Conservation (phyloP, 2,329 filamentous ascomycete genomes). For the Fusarium protoensiforme region DNA sequence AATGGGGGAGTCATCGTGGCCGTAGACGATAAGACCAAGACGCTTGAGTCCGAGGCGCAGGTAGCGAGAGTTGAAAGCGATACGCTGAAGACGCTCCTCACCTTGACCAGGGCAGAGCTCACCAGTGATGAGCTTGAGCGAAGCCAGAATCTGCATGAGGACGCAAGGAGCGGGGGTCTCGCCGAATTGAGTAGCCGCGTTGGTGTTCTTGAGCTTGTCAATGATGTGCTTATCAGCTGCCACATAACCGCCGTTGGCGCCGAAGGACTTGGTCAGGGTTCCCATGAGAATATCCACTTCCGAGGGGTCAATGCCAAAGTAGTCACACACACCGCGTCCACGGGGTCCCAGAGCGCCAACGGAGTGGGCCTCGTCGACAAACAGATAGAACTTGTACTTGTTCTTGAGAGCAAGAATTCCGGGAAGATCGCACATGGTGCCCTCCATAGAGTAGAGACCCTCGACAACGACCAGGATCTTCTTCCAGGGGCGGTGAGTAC, state of each 20-base stretch:
- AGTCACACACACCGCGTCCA: conserved; percentile 95
- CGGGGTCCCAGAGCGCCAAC: conserved; percentile 90
- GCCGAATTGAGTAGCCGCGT: conserved; percentile 86
- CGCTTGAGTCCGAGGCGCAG: conserved; percentile 97
- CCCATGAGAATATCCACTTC: conserved; percentile 98
- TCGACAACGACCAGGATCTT: conserved; percentile 98
- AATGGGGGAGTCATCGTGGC: conserved; percentile 97
- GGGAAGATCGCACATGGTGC: conserved; percentile 98
- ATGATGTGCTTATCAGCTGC: conserved; percentile 91
- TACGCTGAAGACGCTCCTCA: conserved; percentile 92
- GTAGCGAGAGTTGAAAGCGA: conserved; percentile 98
- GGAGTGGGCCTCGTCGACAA: conserved; percentile 96
- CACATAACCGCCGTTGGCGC: conserved; percentile 96
- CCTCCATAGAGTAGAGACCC: conserved; percentile 99
- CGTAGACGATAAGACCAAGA: conserved; percentile 95
- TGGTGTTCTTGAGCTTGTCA: conserved; percentile 87
- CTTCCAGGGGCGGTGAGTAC: conserved; percentile 99
- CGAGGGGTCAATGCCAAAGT: conserved; percentile 88
- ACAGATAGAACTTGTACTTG: conserved; percentile 97
- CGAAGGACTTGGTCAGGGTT: conserved; percentile 97
- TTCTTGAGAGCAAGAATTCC: conserved; percentile 87
- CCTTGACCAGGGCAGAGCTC: conserved; percentile 91
- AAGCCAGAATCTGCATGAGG: conserved; percentile 88
- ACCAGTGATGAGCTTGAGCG: conserved; percentile 88
- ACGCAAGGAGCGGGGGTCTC: conserved; percentile 90